phyloP scores from a whole-genome alignment of 192 early-diverging fungal genomes.

The Backusella circina region DNA sequence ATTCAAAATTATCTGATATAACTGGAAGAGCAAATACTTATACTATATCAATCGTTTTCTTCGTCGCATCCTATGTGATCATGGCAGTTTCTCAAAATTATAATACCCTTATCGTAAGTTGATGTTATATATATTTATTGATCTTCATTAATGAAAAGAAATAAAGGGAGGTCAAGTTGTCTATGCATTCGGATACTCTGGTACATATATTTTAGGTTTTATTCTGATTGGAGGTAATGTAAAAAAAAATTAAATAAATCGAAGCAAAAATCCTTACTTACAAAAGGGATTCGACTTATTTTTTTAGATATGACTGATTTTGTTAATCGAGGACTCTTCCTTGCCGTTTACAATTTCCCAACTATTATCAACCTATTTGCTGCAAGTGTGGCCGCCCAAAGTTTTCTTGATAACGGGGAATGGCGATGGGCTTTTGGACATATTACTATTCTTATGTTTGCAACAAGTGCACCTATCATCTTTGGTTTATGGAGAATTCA shows the following conservation, averaged over 20 bases:
- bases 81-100: not conserved
- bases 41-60: not conserved
- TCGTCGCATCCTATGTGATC: not conserved
- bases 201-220: slow-evolving; percentile 4
- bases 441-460: slow-evolving; percentile 7
- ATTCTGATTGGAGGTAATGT: slow-evolving; percentile 11
- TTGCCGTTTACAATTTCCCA: slow-evolving; percentile 12
- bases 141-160: not conserved
- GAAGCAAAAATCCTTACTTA: not conserved
- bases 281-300: not conserved
- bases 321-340: slow-evolving; percentile 10
- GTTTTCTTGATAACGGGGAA: not conserved
- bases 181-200: slow-evolving; percentile 22
- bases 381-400: not conserved
- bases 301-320: slow-evolving; percentile 7
- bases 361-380: slow-evolving; percentile 12
- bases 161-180: slow-evolving; percentile 16
- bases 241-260: not conserved
- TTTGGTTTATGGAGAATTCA: slow-evolving; percentile 7
- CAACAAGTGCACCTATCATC: slow-evolving; percentile 5
- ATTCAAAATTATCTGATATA: slow-evolving; percentile 16
- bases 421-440: slow-evolving; percentile 20
- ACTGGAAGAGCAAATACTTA: slow-evolving; percentile 13
- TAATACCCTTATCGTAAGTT: not conserved
- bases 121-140: not conserved